Evolutionary conservation across 139 green algal species (phyloP).

Genomic region (Gonium pectorale): DNA sequence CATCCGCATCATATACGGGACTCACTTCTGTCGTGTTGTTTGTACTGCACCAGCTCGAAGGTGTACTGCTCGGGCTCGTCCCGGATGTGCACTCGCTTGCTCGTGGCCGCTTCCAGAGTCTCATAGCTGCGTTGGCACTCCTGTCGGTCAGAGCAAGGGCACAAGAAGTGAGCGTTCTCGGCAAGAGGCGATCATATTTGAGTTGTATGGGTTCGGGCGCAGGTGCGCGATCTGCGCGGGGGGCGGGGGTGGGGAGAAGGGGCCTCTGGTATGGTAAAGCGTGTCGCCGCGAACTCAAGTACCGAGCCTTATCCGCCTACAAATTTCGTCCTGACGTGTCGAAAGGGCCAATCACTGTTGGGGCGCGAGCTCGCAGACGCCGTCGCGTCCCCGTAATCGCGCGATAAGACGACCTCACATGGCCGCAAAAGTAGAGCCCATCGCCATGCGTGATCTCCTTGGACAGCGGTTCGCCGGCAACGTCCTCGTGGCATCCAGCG

Average conservation of each 20-base stretch:
- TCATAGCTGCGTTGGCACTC: slow-evolving; percentile 15
- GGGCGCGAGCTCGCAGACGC: too few species aligned
- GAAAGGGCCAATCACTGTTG: too few species aligned
- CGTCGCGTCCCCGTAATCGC: too few species aligned
- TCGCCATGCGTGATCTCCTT: slow-evolving; percentile 7
- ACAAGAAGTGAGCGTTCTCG: not conserved
- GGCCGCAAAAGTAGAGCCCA: not conserved
- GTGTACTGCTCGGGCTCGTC: slow-evolving; percentile 53
- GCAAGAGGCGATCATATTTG: not conserved
- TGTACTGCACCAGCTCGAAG: slow-evolving; percentile 51
- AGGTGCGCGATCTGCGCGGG: too few species aligned
- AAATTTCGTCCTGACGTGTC: too few species aligned
- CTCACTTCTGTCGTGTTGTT: slow-evolving; percentile 34
- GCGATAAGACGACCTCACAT: too few species aligned
- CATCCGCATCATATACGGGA: not conserved
- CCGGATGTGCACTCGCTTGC: slow-evolving; percentile 2
- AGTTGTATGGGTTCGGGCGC: too few species aligned
- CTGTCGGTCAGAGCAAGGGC: not conserved
- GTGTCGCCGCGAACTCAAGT: too few species aligned
- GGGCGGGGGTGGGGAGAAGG: too few species aligned
- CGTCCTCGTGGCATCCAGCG: slow-evolving; percentile 55
- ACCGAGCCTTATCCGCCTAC: too few species aligned
- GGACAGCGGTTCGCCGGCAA: slow-evolving; percentile 26
- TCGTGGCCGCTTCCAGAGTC: slow-evolving; percentile 8
- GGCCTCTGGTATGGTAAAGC: too few species aligned